Base-by-base conservation (phyloP, 1,284 basidiomycete species). In the Cryptococcus sp. region DNA sequence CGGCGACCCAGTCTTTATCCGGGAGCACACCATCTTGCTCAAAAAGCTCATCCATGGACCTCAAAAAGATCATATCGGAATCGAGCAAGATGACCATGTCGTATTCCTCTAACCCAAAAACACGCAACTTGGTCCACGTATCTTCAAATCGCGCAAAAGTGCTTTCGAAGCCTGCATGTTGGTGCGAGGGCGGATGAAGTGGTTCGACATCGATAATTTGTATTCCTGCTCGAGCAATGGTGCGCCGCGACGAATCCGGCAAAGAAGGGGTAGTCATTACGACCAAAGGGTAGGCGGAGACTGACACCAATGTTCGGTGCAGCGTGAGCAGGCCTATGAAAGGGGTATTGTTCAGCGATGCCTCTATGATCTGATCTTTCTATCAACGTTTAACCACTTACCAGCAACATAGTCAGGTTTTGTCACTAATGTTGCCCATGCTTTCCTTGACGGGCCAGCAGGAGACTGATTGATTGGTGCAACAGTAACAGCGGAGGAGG, bases 1-100 rank as follows among this genome's bases (percentile, higher is more conserved):
- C 92, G 3, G 89, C 92, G 58, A 98, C 93, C 76, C 86, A 85
- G 65, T 86, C 88, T 22, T 72, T 50, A 40, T 68, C 67, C 5
- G 83, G 84, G 2, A 93, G 78, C 8, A 34, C 29, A 34, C 13
- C 2, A 11, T 85, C 82, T 26, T 91, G 67, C 22, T 86, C 82
- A 80, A 97, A 87, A 50, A 98, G 81, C 62, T 95, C 93, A 77
- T 98, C 95, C 89, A 98, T 95, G 62, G 90, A 91, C 47, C 81
- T 83, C 72, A 84, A 80, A 22, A 96, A 83, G 57, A 96, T 82
- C 91, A 98, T 98, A 78, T 97, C 94, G 16, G 87, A 86, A 73
- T 97, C 94, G 51, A 97, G 80, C 47, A 96, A 80, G 46, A 93
- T 87, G 45, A 96, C 80, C 16, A 90, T 85, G 85, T 91, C 87